Evolutionary conservation across 257 asterid species (phyloP).

Genomic region (Capsicum pubescens): DNA sequence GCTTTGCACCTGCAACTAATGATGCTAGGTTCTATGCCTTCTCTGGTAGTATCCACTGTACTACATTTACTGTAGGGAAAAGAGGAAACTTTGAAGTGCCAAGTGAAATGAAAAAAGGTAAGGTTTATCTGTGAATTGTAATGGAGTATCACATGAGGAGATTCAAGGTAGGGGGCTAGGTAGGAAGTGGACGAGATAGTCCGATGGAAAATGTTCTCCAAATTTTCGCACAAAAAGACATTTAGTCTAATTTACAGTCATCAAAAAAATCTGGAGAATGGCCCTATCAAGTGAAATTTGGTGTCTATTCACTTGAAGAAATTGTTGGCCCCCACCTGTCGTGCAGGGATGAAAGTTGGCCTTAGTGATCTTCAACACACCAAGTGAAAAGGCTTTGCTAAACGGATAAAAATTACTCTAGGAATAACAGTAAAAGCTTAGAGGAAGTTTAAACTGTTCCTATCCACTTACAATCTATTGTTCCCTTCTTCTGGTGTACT

Average conservation of each 20-base stretch:
- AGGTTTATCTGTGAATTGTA: neutral
- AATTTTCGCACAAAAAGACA: neutral
- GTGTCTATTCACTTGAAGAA: neutral
- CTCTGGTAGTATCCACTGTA: neutral
- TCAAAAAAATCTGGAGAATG: neutral
- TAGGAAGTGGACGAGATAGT: neutral
- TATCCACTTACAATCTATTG: neutral
- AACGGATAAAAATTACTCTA: neutral
- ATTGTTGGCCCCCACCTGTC: neutral
- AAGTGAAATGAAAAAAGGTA: neutral
- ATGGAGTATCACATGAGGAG: neutral
- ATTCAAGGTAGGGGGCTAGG: neutral
- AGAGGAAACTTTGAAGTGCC: neutral
- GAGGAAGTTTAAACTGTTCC: neutral
- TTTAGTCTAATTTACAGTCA: neutral
- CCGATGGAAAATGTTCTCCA: conserved; percentile 15
- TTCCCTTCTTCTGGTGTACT: conserved; percentile 2
- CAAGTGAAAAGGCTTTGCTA: neutral
- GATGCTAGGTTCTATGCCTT: neutral
- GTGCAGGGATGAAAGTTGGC: neutral
- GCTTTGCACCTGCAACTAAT: neutral
- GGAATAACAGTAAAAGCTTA: neutral
- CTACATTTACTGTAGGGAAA: neutral
- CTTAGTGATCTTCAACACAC: neutral
- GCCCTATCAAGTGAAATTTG: neutral